Evolutionary conservation across 2,329 filamentous ascomycete species (phyloP), one percentile per base, ranked within the genome.

Genomic region (Cytospora paraplurivora): DNA sequence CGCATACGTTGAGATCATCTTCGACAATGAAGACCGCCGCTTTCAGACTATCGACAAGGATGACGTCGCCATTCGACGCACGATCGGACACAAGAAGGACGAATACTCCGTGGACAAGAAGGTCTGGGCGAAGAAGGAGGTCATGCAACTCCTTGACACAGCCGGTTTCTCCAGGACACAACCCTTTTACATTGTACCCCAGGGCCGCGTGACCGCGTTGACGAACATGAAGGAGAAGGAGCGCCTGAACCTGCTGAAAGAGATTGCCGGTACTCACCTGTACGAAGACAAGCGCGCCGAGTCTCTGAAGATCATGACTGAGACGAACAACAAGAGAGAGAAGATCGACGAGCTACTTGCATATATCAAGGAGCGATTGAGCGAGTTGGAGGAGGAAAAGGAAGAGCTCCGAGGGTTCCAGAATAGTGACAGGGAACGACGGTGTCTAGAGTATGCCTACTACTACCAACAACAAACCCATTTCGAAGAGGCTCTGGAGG

Each of bases 201-300:
- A 99, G 76, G 95, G 95, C 60, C 92, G 95, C 73, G 93, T 99
- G 65, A 98, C 95, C 0, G 89, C 92, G 32, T 82, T 99, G 72
- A 99, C 95, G 52, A 99, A 98, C 75, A 99, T 99, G 95, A 97
- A 97, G 76, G 95, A 99, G 75, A 88, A 88, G 1, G 93, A 97
- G 75, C 87, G 95, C 59, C 79, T 99, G 67, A 93, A 90, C 69
- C 81, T 99, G 65, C 79, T 99, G 66, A 99, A 99, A 77, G 95
- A 98, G 73, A 95, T 99, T n/a, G 95, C 95, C 0, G 95, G 95
- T 67, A 99, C 95, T 8, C 93, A 97, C 72, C 93, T 97, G 52
- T 99, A 99, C 77, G 95, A 99, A 77, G 90, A 92, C 59, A 89
- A 94, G 62, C 88, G 96, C 66, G 85, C 92, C 34, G 94, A 99